Evolutionary conservation across 192 early-diverging fungal species (phyloP).

Genomic region (Linnemannia hyalina): DNA sequence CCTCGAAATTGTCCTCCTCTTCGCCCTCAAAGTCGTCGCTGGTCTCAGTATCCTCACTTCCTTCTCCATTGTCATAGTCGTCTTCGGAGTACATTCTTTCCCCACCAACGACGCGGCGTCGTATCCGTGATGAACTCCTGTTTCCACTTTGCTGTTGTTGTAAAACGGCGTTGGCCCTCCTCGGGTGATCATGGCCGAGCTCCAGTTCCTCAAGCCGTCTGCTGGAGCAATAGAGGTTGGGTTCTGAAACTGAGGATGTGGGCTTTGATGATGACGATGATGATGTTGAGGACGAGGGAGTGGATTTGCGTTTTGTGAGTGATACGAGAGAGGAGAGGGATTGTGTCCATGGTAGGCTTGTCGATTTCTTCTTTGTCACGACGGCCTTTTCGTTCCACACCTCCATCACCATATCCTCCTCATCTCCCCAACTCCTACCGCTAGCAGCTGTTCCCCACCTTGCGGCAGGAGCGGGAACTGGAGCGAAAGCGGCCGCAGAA

Average conservation of each 20-base stretch:
- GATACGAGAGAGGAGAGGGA: background rate
- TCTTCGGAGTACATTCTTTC: background rate
- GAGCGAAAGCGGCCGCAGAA: background rate
- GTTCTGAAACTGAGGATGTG: slow-evolving; percentile 1
- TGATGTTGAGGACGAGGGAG: background rate
- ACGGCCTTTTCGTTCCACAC: slow-evolving; percentile 1
- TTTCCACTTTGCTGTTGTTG: background rate
- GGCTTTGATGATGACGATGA: background rate
- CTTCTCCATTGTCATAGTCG: background rate
- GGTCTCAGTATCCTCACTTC: slow-evolving; percentile 9
- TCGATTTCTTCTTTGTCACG: background rate
- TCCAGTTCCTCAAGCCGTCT: slow-evolving; percentile 43
- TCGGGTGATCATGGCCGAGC: background rate
- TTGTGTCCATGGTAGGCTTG: slow-evolving; percentile 8
- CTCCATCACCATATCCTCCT: background rate
- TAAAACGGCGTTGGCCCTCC: background rate
- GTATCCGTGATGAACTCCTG: background rate
- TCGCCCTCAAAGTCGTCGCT: slow-evolving; percentile 5
- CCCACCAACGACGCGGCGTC: background rate
- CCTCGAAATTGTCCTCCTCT: slow-evolving; percentile 16
- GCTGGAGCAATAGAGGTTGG: background rate
- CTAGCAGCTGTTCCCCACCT: background rate
- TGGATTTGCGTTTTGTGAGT: background rate
- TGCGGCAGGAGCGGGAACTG: background rate
- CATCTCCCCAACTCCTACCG: background rate